Conservation (phyloP, 1,139 yeast species). For the Wickerhamomyces sp. region DNA sequence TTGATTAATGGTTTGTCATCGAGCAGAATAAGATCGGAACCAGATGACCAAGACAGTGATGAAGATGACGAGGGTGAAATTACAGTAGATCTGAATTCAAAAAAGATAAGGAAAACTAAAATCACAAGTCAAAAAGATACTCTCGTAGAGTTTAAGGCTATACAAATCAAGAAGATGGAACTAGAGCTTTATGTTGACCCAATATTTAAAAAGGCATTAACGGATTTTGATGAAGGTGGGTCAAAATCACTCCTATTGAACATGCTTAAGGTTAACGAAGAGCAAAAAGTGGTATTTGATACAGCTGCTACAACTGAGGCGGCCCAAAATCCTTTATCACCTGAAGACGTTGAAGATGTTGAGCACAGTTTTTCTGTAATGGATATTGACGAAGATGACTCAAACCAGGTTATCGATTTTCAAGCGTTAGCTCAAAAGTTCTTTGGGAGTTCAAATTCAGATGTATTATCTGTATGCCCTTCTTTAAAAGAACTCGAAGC, state of each 20-base stretch:
- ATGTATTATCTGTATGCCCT: conserved; percentile 12
- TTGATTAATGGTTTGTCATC: conserved; percentile 75
- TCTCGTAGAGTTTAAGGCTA: conserved; percentile 52
- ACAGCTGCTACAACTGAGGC: conserved; percentile 29
- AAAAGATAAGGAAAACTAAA: conserved; percentile 32
- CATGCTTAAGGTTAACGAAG: conserved; percentile 41
- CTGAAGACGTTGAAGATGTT: conserved; percentile 11
- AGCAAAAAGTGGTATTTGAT: conserved; percentile 34
- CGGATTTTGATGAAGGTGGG: conserved; percentile 96
- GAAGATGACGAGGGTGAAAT: conserved; percentile 33
- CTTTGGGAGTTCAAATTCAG: conserved; percentile 4
- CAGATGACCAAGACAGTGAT: conserved; percentile 28
- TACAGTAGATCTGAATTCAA: conserved; percentile 29
- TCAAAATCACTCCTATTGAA: conserved; percentile 79
- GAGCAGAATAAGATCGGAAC: conserved; percentile 20
- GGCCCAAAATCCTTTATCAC: conserved; percentile 11
- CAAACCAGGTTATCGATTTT: conserved; percentile 12
- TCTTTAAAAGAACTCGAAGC: conserved; percentile 16
- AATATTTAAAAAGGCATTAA: conserved; percentile 78
- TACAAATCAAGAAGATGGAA: conserved; percentile 68
- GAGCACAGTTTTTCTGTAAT: conserved; percentile 21
- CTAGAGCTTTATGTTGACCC: conserved; percentile 84
- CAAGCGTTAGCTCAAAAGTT: conserved; percentile 6
- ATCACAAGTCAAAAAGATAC: conserved; percentile 42
- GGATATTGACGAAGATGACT: conserved; percentile 30